Evolutionary conservation across 73 alveolate genomes (phyloP).

Genomic region (Stentor coeruleus): DNA sequence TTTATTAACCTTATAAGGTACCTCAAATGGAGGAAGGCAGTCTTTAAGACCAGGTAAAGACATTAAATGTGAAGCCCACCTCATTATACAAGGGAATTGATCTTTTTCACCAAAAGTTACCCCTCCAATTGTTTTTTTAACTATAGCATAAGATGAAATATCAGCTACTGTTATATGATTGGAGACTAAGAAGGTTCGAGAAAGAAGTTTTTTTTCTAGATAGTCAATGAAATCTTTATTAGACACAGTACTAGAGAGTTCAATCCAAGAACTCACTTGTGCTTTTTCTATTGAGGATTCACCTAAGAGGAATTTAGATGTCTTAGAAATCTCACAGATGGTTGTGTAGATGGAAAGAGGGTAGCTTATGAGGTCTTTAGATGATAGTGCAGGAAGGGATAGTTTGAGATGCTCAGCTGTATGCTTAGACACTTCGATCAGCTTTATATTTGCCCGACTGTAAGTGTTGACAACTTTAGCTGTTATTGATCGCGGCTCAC

Average conservation of each 20-base stretch:
- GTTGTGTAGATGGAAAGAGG: constrained; percentile 5
- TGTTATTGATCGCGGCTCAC: background rate
- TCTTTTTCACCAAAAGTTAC: constrained; percentile 13
- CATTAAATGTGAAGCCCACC: constrained; percentile 32
- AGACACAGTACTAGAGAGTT: background rate
- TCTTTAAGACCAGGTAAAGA: constrained; percentile 21
- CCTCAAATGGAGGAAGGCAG: background rate
- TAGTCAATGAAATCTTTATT: background rate
- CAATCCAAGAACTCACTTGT: constrained; percentile 10
- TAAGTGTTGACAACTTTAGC: background rate
- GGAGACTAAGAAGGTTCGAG: constrained; percentile 26
- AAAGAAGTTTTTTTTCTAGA: constrained; percentile 7
- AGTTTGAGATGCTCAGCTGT: background rate
- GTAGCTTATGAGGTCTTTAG: background rate
- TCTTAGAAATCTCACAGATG: background rate
- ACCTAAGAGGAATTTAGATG: background rate
- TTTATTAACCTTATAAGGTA: background rate
- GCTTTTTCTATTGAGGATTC: constrained; percentile 4
- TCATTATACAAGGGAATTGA: background rate
- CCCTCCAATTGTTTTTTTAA: background rate
- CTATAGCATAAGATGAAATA: constrained; percentile 23
- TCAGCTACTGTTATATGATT: constrained; percentile 26
- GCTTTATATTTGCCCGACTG: background rate
- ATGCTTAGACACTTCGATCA: background rate
- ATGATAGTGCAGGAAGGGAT: background rate